These are phyloP conservation scores for Tolypocladium ophioglossoides DNA, from an alignment of 2,329 filamentous ascomycete genomes.

Conservation along the genomic window DNA sequence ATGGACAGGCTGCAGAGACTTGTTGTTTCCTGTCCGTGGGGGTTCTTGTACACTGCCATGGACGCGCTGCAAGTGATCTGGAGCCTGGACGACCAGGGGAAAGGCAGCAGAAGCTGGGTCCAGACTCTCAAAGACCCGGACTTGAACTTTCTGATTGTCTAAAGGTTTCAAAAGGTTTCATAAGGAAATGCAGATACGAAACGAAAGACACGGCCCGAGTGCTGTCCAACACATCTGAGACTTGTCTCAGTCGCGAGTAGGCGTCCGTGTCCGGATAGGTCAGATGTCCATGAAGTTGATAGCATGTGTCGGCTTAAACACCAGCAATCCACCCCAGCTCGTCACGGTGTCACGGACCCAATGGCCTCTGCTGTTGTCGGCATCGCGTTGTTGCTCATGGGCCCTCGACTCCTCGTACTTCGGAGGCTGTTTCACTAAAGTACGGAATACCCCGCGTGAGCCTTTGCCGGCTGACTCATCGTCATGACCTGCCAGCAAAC, in stretches of 20 bases:
- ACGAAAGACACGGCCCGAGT: not conserved
- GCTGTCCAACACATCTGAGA: not conserved
- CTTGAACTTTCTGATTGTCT: conserved; percentile 33
- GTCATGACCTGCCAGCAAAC: not conserved
- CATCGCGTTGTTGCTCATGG: not conserved
- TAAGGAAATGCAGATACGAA: not conserved
- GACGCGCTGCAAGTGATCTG: conserved; percentile 34
- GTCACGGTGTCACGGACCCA: not conserved
- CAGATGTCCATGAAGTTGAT: not conserved
- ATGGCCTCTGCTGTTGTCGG: not conserved
- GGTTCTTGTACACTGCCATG: conserved; percentile 35
- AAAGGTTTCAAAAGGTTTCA: too few species aligned
- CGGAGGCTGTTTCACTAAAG: too few species aligned
- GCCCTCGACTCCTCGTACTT: too few species aligned
- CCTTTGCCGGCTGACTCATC: not conserved
- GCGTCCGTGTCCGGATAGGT: not conserved
- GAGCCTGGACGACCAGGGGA: conserved; percentile 23
- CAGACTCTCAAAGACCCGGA: conserved; percentile 29
- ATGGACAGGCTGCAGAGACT: conserved; percentile 31
- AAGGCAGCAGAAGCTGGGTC: conserved; percentile 27
- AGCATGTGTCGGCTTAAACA: not conserved
- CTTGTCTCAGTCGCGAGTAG: not conserved
- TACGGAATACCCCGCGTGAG: not conserved
- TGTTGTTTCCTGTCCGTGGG: conserved; percentile 33
- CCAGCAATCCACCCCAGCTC: not conserved